Base-by-base conservation (phyloP, 2,329 filamentous ascomycete genomes). In the Penicillium sp. region DNA sequence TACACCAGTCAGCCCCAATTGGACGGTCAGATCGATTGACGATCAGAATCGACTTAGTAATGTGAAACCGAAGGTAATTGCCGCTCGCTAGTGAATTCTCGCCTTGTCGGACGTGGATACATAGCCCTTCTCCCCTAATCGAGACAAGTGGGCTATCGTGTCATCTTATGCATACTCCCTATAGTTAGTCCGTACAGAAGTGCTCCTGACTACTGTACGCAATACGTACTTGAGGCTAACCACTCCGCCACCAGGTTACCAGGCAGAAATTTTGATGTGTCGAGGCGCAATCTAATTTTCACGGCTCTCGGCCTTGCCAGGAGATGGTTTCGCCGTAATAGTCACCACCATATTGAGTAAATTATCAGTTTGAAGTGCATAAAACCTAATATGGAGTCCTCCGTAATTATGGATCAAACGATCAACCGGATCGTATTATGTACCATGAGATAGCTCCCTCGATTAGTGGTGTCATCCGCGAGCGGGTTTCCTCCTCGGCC, bases 1-100 rank as follows among this genome's bases (percentile, higher is more conserved):
- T n/a, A 45, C 52, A 52, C 58, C 19, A 37, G 37, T 38, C 48
- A 37, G 14, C 37, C 52, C 51, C 57, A 57, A 62, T 62, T 62
- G 62, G 59, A 42, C 30, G 40, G 35, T 16, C 13, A 26, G 35
- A 26, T 38, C 51, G 10, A 13, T n/a, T 30, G 11, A 16, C 22
- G 43, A 7, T 11, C 38, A 22, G 13, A 42, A 43, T 53, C 25
- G 26, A 42, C 38, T 42, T 54, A 42, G 52, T 42, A 16, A 54
- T 6, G 25, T 40, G 22, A n/a, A 19, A 8, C 1, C 5, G 19
- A 42, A 19, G 25, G 35, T 13, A 14, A 38, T 52, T 52, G 51
- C 51, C 19, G 51, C 37, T 52, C 51, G 51, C 51, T 52, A 52
- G 51, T 38, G 19, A 40, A 28, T 5, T n/a, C 7, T 19, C 8